phyloP scores from a whole-genome alignment of 495 filamentous ascomycete genomes.

The Hypoxylon cercidicola region DNA sequence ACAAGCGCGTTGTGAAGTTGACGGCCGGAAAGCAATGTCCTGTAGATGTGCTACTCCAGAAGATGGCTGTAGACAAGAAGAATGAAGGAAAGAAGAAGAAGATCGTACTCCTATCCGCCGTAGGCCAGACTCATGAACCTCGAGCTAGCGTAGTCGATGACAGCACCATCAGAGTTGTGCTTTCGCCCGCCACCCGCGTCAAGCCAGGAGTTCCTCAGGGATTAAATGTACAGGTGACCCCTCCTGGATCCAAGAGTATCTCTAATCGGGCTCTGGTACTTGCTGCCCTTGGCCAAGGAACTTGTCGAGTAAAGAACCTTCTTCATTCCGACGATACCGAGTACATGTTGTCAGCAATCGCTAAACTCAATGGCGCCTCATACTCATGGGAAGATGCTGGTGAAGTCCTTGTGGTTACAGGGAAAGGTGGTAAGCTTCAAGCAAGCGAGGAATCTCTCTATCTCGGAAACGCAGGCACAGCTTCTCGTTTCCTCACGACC shows the following conservation, averaged over 20 bases:
- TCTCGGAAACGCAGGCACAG: conserved; percentile 96
- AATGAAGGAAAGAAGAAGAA: conserved; percentile 96
- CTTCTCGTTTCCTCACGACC: conserved; percentile 93
- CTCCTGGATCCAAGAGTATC: conserved; percentile 97
- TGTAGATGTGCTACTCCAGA: conserved; percentile 85
- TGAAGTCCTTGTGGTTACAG: conserved; percentile 86
- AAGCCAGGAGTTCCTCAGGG: conserved; percentile 71
- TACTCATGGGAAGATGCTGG: conserved; percentile 96
- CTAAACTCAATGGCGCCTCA: conserved; percentile 83
- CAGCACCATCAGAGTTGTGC: conserved; percentile 80
- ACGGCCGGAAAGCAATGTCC: conserved; percentile 90
- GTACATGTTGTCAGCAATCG: conserved; percentile 92
- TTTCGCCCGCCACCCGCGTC: conserved; percentile 83
- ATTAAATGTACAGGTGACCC: conserved; percentile 78
- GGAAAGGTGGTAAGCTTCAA: conserved; percentile 84
- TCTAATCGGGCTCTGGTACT: conserved; percentile 95
- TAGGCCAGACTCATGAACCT: conserved; percentile 86
- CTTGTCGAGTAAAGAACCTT: conserved; percentile 88
- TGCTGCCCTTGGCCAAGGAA: conserved; percentile 88
- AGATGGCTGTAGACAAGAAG: conserved; percentile 99
- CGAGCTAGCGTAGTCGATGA: conserved; percentile 90
- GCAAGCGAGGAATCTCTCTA: conserved; percentile 83
- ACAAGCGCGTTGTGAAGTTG: conserved; percentile 83
- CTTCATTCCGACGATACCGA: conserved; percentile 97
- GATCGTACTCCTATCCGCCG: conserved; percentile 91